Conservation (phyloP, 352 stramenopile genomes). For the Phytophthora multivora region DNA sequence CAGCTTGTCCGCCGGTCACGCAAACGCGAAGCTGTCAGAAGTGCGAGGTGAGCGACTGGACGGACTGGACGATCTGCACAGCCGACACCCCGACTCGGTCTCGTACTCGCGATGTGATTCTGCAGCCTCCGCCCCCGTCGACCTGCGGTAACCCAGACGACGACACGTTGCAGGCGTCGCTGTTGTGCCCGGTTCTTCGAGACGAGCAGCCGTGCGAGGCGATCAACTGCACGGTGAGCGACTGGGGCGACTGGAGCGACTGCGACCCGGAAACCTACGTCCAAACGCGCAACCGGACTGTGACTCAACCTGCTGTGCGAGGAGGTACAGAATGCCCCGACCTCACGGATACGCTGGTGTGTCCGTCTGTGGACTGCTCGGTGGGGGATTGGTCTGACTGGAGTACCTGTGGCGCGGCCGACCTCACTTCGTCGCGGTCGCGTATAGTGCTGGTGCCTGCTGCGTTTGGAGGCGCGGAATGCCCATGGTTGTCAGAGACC, state of each 20-base stretch:
- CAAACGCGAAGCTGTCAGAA: slow-evolving; percentile 62
- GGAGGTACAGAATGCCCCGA: slow-evolving; percentile 48
- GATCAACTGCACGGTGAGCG: slow-evolving; percentile 56
- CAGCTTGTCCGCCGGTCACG: slow-evolving; percentile 41
- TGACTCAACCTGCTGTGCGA: slow-evolving; percentile 43
- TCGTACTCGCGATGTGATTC: slow-evolving; percentile 46
- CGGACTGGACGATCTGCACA: slow-evolving; percentile 51
- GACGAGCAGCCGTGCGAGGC: slow-evolving; percentile 52
- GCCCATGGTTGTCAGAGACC: slow-evolving; percentile 32
- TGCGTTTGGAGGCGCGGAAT: slow-evolving; percentile 37
- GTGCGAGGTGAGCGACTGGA: slow-evolving; percentile 54
- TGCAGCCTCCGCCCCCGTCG: slow-evolving; percentile 40
- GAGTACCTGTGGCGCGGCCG: slow-evolving; percentile 36
- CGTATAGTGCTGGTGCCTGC: slow-evolving; percentile 28
- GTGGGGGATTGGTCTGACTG: slow-evolving; percentile 47
- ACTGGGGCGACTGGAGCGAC: slow-evolving; percentile 54
- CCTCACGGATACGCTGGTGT: slow-evolving; percentile 41
- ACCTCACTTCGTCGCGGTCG: slow-evolving; percentile 29
- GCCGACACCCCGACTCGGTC: slow-evolving; percentile 38
- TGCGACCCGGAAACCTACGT: slow-evolving; percentile 46
- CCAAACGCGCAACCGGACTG: slow-evolving; percentile 39
- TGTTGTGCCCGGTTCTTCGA: slow-evolving; percentile 39
- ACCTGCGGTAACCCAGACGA: slow-evolving; percentile 28
- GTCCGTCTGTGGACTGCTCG: slow-evolving; percentile 41
- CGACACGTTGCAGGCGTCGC: slow-evolving; percentile 17